phyloP scores from a whole-genome alignment of 2,329 filamentous ascomycete genomes.

The Fusarium pseudonygamai region DNA sequence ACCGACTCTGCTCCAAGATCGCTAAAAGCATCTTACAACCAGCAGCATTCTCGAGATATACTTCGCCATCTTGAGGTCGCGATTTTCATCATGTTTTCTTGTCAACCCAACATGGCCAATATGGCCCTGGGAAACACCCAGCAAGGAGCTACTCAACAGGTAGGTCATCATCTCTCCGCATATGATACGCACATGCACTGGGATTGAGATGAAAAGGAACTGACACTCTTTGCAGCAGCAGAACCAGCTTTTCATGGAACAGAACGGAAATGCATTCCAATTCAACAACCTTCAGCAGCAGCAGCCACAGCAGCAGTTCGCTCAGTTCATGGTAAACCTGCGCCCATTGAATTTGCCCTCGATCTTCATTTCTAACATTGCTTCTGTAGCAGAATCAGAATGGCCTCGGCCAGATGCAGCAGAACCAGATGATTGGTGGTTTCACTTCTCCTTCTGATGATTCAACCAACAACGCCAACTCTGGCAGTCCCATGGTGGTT shows the following conservation, averaged over 20 bases:
- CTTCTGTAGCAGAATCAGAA: neutral
- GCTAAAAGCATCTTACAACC: neutral
- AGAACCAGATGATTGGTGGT: neutral
- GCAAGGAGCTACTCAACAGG: neutral
- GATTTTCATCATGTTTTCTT: conserved; percentile 9
- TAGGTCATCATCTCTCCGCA: neutral
- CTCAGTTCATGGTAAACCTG: neutral
- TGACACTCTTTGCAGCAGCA: neutral
- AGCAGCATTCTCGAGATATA: neutral
- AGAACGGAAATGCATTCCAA: neutral
- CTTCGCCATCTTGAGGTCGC: neutral
- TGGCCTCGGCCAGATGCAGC: neutral
- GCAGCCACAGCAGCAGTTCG: neutral
- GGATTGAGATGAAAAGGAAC: conserved; percentile 1
- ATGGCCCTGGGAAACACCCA: neutral
- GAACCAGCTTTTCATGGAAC: neutral
- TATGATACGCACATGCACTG: neutral
- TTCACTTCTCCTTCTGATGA: neutral
- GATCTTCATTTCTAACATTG: neutral
- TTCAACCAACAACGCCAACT: neutral
- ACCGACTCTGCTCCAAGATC: neutral
- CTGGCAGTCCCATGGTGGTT: neutral
- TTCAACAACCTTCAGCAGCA: neutral
- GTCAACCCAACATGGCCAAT: neutral
- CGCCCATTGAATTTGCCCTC: no score